A percentile compares a stretch with the other conserved stretches of the same genome.
Evolutionary conservation across 2,329 filamentous ascomycete genomes (phyloP).

Genomic region (Ophiocordyceps camponoti-floridani): DNA sequence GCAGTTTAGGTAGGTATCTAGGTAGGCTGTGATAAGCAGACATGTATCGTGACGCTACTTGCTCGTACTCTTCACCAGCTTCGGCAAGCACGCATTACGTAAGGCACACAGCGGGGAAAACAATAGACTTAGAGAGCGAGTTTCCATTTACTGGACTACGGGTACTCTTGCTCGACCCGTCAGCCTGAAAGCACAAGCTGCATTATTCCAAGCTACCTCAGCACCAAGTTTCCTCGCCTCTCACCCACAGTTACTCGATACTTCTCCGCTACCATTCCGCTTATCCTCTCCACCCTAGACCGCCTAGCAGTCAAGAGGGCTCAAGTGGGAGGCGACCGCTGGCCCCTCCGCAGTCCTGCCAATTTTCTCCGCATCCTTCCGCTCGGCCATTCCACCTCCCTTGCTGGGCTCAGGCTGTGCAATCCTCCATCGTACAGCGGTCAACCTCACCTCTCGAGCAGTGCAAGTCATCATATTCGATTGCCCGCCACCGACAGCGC

Average conservation of each 20-base stretch:
- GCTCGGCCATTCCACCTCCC: not conserved
- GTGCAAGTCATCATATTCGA: not conserved
- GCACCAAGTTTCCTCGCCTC: not conserved
- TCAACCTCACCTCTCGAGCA: conserved; percentile 1
- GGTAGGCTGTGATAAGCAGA: no score
- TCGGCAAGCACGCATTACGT: not conserved
- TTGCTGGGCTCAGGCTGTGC: no score
- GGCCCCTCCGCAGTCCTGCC: not conserved
- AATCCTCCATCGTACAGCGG: not conserved
- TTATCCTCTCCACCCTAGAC: not conserved
- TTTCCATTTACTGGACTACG: not conserved
- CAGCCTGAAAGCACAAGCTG: not conserved
- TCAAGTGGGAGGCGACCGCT: not conserved
- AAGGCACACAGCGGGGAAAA: not conserved
- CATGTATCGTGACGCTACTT: no score
- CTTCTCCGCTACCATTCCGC: not conserved
- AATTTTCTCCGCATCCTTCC: conserved; percentile 4
- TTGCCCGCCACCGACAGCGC: not conserved
- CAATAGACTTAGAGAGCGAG: not conserved
- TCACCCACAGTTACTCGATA: not conserved
- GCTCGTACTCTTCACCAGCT: not conserved
- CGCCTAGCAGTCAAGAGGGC: not conserved
- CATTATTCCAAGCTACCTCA: not conserved
- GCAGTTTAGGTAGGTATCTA: no score
- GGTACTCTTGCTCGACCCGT: not conserved